Conservation (phyloP, 2,329 filamentous ascomycete species). For the Talaromyces sp. region DNA sequence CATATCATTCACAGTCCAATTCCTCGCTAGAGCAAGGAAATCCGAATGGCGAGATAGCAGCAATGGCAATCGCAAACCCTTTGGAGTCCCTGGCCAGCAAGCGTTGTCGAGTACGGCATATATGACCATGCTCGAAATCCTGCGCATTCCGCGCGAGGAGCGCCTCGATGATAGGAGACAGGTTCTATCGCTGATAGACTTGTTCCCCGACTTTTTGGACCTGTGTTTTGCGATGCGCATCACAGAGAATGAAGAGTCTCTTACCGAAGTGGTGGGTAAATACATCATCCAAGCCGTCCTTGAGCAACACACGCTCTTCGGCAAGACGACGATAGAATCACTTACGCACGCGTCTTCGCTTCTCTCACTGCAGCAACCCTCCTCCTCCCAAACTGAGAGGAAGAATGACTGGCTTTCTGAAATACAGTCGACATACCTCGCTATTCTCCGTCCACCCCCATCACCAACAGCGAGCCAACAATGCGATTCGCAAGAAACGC, state of each 20-base stretch:
- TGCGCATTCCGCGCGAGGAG: conserved; percentile 28
- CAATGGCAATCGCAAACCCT: too few relatives aligned
- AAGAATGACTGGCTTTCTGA: neutral
- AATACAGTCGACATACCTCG: conserved; percentile 1
- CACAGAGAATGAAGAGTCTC: conserved; percentile 19
- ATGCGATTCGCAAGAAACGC: neutral
- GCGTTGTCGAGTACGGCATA: neutral
- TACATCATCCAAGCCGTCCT: conserved; percentile 52
- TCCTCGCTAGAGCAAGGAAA: conserved; percentile 39
- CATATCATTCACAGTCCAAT: conserved; percentile 46
- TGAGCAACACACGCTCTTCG: conserved; percentile 47
- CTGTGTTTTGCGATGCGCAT: conserved; percentile 34
- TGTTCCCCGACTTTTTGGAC: conserved; percentile 49
- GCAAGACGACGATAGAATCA: conserved; percentile 33
- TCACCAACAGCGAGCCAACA: neutral
- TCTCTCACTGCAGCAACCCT: neutral
- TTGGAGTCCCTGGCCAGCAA: neutral
- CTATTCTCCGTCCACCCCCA: neutral
- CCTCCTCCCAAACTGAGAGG: neutral
- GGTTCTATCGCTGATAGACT: conserved; percentile 36
- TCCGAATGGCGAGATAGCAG: neutral
- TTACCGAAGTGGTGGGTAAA: conserved; percentile 46
- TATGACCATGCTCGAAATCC: conserved; percentile 22
- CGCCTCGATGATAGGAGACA: conserved; percentile 18
- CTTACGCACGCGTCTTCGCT: conserved; percentile 33